phyloP scores from a whole-genome alignment of 148 eudicot genomes.

The Cornus florida region DNA sequence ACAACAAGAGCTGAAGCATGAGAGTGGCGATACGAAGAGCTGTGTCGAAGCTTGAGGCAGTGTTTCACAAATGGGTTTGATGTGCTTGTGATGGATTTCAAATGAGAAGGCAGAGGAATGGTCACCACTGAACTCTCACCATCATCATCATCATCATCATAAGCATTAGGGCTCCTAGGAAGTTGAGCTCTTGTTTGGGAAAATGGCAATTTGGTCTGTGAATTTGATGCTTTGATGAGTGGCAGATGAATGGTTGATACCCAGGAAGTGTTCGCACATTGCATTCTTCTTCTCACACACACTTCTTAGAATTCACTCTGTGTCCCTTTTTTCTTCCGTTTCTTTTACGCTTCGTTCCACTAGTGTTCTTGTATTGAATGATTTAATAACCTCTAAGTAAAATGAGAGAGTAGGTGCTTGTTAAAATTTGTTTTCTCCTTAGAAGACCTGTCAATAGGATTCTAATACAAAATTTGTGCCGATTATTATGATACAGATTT shows the following conservation, averaged over 20 bases:
- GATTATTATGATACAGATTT: too few species aligned
- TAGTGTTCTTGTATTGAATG: not conserved
- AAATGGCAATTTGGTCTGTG: constrained; percentile 7
- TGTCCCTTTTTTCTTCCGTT: too few species aligned
- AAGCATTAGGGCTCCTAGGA: not conserved
- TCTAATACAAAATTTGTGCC: too few species aligned
- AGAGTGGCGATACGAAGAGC: constrained; percentile 79
- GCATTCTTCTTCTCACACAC: constrained; percentile 14
- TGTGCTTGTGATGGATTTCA: constrained; percentile 67
- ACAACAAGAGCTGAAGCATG: constrained; percentile 67
- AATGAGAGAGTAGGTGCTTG: too few species aligned
- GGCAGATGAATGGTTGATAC: constrained; percentile 15
- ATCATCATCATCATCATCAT: constrained; percentile 1
- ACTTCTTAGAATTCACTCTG: not conserved
- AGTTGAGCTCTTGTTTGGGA: constrained; percentile 6
- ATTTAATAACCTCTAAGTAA: too few species aligned
- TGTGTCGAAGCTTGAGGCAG: constrained; percentile 84
- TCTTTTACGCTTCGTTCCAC: too few species aligned
- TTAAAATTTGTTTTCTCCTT: too few species aligned
- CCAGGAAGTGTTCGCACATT: constrained; percentile 20
- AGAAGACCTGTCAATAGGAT: too few species aligned
- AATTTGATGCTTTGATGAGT: constrained; percentile 3
- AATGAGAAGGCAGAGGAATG: constrained; percentile 23
- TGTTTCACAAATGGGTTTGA: constrained; percentile 89
- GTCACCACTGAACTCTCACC: constrained; percentile 11